Evolutionary conservation across 176 grass and related monocot genomes (phyloP).

Genomic region (Aegilops bicornis): DNA sequence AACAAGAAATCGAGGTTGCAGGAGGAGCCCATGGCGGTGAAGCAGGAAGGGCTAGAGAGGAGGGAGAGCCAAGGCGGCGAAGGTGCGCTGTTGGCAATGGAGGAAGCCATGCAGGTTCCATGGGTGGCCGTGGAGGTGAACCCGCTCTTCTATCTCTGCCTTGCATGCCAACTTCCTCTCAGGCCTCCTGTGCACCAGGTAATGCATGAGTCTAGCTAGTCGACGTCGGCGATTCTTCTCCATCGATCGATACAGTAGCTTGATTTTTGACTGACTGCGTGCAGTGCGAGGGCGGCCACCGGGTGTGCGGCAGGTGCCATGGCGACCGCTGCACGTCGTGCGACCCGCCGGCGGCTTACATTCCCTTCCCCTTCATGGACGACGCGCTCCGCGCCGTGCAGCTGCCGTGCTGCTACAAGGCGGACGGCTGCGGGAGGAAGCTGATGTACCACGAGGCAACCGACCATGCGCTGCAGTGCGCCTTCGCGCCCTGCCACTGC

Average conservation of each 20-base stretch:
- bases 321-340: neutral
- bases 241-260: neutral
- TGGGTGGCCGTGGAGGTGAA: neutral
- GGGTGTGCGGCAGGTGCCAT: neutral
- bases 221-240: no score
- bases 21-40: neutral
- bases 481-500: neutral
- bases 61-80: neutral
- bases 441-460: neutral
- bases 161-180: neutral
- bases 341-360: neutral
- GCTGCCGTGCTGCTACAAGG: neutral
- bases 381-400: neutral
- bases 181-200: neutral
- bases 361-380: neutral
- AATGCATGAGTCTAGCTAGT: no score
- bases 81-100: neutral
- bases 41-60: neutral
- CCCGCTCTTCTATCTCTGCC: neutral
- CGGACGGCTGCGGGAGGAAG: neutral
- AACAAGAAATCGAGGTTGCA: neutral
- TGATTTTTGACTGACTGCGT: neutral
- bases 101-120: neutral
- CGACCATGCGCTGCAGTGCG: neutral
- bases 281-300: neutral